phyloP scores from a whole-genome alignment of 2,329 filamentous ascomycete species.

The Aspergillus fumigatiaffinis region DNA sequence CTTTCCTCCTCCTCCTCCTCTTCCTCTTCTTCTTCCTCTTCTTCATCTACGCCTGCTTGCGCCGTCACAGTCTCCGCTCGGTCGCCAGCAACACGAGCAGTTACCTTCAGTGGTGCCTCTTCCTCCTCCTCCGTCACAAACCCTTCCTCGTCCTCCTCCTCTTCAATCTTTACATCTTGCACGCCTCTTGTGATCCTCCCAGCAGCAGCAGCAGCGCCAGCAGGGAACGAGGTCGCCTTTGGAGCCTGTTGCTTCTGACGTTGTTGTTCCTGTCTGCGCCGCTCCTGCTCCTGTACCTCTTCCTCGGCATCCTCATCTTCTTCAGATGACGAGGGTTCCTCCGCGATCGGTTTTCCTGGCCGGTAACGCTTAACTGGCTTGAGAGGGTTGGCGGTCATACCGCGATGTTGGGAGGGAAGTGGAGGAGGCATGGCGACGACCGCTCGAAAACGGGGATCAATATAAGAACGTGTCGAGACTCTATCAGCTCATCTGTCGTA shows the following conservation, averaged over 20 bases:
- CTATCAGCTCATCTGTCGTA: not conserved
- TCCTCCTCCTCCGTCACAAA: constrained; percentile 57
- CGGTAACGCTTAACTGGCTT: constrained; percentile 72
- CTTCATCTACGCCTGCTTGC: constrained; percentile 10
- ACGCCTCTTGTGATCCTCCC: constrained; percentile 31
- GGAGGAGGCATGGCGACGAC: constrained; percentile 39
- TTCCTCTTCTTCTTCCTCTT: constrained; percentile 11
- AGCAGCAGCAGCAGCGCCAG: constrained; percentile 25
- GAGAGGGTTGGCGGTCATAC: constrained; percentile 89
- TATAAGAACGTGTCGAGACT: not conserved
- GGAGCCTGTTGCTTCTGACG: constrained; percentile 43
- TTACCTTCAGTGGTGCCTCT: constrained; percentile 16
- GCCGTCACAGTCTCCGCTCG: constrained; percentile 12
- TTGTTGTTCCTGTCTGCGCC: constrained; percentile 32
- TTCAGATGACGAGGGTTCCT: constrained; percentile 46
- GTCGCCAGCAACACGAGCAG: constrained; percentile 12
- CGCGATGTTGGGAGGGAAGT: constrained; percentile 44
- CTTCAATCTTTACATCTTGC: constrained; percentile 34
- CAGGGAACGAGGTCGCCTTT: constrained; percentile 39
- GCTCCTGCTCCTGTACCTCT: constrained; percentile 52
- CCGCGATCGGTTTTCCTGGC: constrained; percentile 68
- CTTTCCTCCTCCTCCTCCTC: constrained; percentile 36
- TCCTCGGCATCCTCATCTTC: constrained; percentile 52
- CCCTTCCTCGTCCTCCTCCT: constrained; percentile 51
- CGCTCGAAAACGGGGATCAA: not conserved